Percentiles rank a stretch among this genome's conserved stretches.
These are phyloP conservation scores for Drechslerella dactyloides DNA, from an alignment of 2,329 filamentous ascomycete genomes.

Conservation along the genomic window DNA sequence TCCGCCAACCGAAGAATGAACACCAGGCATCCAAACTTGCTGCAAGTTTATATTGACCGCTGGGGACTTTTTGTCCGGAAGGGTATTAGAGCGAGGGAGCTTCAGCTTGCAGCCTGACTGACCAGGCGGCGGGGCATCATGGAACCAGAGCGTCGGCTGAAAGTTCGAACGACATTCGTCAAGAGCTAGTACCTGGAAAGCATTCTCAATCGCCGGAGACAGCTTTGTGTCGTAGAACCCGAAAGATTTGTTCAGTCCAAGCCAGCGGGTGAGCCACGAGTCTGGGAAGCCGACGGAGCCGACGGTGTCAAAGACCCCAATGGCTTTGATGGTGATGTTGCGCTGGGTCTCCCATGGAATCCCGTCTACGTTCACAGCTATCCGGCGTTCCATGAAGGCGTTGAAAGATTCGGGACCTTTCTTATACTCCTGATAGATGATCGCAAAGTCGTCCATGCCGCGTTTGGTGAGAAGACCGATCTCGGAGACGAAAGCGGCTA, in stretches of 20 bases:
- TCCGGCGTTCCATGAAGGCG: constrained; percentile 27
- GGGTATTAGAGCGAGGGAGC: constrained; percentile 51
- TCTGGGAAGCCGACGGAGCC: constrained; percentile 55
- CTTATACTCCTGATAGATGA: constrained; percentile 63
- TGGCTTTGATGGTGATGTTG: constrained; percentile 53
- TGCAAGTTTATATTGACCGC: constrained; percentile 47
- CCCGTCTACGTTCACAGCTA: constrained; percentile 29
- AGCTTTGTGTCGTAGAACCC: constrained; percentile 49
- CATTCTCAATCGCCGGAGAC: constrained; percentile 60
- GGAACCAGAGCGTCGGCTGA: constrained; percentile 38
- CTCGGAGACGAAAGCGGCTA: constrained; percentile 53
- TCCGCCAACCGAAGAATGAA: constrained; percentile 61
- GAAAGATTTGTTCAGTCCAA: constrained; percentile 39
- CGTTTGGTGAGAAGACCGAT: constrained; percentile 55
- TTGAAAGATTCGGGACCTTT: constrained; percentile 41
- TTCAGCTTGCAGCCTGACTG: constrained; percentile 53
- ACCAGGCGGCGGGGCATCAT: constrained; percentile 22
- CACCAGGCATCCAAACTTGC: constrained; percentile 51
- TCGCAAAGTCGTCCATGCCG: constrained; percentile 65
- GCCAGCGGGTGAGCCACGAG: constrained; percentile 41
- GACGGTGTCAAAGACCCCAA: constrained; percentile 64
- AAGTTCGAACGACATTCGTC: constrained; percentile 61
- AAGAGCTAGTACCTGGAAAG: constrained; percentile 65
- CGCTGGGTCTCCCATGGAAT: constrained; percentile 47
- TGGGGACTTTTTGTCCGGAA: constrained; percentile 25